Evolutionary conservation across 2,329 filamentous ascomycete species (phyloP).

Genomic region (Colletotrichum lentis): DNA sequence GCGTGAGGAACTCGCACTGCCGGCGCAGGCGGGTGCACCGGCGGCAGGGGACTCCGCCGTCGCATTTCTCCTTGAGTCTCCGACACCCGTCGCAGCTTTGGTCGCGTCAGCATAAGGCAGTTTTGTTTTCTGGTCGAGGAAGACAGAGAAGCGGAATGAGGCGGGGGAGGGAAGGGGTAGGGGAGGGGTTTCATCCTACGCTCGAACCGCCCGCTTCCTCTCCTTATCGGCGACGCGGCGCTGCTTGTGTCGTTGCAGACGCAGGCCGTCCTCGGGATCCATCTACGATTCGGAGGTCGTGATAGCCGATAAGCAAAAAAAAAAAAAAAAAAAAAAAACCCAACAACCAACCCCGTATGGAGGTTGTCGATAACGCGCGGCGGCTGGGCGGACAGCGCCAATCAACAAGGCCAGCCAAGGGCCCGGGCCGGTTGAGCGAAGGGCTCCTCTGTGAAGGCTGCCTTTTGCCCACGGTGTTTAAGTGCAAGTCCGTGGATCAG

Average conservation of each 20-base stretch:
- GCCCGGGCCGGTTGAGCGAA: slow-evolving; percentile 31
- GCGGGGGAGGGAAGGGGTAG: not conserved
- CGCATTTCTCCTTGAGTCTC: slow-evolving; percentile 64
- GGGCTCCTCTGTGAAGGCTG: not conserved
- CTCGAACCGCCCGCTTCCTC: slow-evolving; percentile 43
- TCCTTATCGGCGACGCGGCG: slow-evolving; percentile 43
- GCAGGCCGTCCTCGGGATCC: slow-evolving; percentile 36
- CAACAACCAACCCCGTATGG: no score
- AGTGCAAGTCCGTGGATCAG: slow-evolving; percentile 1
- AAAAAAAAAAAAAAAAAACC: not conserved
- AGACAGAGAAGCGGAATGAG: not conserved
- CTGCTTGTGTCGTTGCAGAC: slow-evolving; percentile 39
- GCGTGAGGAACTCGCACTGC: slow-evolving; percentile 58
- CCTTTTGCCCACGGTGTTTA: not conserved
- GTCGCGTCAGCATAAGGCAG: slow-evolving; percentile 34
- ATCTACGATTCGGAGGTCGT: slow-evolving; percentile 25
- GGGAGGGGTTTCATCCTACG: slow-evolving; percentile 36
- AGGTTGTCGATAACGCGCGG: slow-evolving; percentile 4
- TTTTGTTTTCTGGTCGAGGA: not conserved
- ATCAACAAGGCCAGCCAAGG: slow-evolving; percentile 23
- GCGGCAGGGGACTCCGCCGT: slow-evolving; percentile 63
- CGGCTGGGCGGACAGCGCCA: slow-evolving; percentile 15
- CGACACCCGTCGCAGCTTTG: slow-evolving; percentile 65
- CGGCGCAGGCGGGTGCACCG: slow-evolving; percentile 60
- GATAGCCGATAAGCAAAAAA: slow-evolving; percentile 27